phyloP scores from a whole-genome alignment of 257 asterid species.

The Solanum lycopersicoides region DNA sequence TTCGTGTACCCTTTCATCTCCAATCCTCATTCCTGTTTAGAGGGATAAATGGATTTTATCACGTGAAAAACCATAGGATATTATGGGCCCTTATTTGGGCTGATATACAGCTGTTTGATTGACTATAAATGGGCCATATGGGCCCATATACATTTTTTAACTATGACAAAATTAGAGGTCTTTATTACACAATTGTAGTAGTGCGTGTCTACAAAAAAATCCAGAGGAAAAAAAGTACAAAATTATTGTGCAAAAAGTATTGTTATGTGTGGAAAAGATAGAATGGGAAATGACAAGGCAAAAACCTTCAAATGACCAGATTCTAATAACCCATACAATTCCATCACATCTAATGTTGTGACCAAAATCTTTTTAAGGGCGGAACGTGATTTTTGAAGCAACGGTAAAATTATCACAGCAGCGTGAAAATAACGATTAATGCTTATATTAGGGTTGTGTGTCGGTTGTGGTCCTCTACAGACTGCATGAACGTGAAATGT shows the following conservation, averaged over 20 bases:
- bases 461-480: not conserved
- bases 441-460: not conserved
- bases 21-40: not conserved
- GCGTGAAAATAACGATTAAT: too few species aligned
- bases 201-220: not conserved
- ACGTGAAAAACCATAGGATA: not conserved
- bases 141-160: not conserved
- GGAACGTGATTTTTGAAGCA: rapidly evolving
- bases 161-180: not conserved
- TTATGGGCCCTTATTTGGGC: not conserved
- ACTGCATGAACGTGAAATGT: not conserved
- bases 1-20: not conserved
- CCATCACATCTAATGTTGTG: constrained; percentile 5
- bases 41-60: not conserved
- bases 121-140: not conserved
- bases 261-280: not conserved
- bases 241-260: not conserved
- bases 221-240: not conserved
- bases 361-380: not conserved
- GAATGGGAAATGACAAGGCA: not conserved
- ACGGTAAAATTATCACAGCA: not conserved
- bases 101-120: not conserved
- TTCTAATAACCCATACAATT: constrained; percentile 23
- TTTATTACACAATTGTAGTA: not conserved
- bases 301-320: constrained; percentile 7